These are phyloP conservation scores for Lasiodiplodia theobromae DNA, from an alignment of 2,329 filamentous ascomycete genomes.

Conservation along the genomic window DNA sequence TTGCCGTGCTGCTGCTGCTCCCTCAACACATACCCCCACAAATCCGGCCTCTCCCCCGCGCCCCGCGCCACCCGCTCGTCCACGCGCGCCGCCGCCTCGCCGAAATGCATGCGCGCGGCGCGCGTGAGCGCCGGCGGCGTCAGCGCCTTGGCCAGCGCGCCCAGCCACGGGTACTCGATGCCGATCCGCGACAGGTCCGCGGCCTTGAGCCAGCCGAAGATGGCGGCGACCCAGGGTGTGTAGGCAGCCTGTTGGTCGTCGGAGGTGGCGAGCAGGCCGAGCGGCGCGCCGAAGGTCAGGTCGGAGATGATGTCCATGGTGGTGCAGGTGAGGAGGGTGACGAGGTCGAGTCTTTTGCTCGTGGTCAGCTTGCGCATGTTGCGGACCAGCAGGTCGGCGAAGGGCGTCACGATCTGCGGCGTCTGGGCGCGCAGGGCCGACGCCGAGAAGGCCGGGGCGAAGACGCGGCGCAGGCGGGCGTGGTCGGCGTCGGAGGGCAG, in stretches of 20 bases:
- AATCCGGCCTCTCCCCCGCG: neutral
- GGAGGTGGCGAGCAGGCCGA: conserved; percentile 35
- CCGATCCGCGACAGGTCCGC: neutral
- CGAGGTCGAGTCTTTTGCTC: neutral
- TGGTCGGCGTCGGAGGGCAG: conserved; percentile 35
- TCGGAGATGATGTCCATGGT: conserved; percentile 34
- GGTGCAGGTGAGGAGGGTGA: neutral
- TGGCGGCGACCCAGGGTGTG: conserved; percentile 6
- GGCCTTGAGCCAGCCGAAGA: neutral
- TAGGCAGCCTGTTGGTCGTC: neutral
- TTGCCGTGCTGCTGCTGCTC: too few relatives aligned
- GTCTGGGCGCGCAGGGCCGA: conserved; percentile 37
- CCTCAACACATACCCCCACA: neutral
- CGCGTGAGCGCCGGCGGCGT: neutral
- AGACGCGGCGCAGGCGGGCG: conserved; percentile 46
- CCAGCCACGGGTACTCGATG: neutral
- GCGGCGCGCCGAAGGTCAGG: conserved; percentile 39
- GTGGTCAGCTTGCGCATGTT: too few relatives aligned
- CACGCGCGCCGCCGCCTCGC: neutral
- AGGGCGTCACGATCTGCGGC: neutral
- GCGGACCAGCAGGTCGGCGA: conserved; percentile 39
- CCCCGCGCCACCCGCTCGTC: neutral
- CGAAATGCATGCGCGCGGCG: neutral
- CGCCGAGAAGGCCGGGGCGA: conserved; percentile 51
- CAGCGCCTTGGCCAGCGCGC: neutral